These are phyloP conservation scores for Macrolepiota albuminosa DNA, from an alignment of 768 basidiomycete genomes.

Conservation along the genomic window DNA sequence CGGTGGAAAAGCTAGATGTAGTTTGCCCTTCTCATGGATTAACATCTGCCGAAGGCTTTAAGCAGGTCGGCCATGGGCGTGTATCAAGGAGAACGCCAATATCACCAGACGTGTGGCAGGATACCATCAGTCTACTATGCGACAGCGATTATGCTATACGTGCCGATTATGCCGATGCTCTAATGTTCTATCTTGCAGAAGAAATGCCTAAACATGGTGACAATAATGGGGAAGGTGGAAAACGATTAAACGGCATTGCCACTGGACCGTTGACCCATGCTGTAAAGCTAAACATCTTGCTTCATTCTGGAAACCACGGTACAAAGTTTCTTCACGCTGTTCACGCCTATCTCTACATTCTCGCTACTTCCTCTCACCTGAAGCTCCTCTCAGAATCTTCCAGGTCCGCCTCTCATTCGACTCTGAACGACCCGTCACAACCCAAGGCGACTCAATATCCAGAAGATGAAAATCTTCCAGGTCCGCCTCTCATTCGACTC, in stretches of 20 bases:
- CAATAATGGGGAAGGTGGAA: slow-evolving; percentile 40
- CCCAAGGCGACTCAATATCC: slow-evolving; percentile 28
- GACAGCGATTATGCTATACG: slow-evolving; percentile 76
- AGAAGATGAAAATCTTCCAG: slow-evolving; percentile 29
- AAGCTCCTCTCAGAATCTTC: slow-evolving; percentile 40
- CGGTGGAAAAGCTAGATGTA: slow-evolving; percentile 28
- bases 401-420: slow-evolving; percentile 34
- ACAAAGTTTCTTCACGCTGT: slow-evolving; percentile 75
- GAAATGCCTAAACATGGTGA: slow-evolving; percentile 71
- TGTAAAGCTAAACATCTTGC: slow-evolving; percentile 38
- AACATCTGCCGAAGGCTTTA: slow-evolving; percentile 23
- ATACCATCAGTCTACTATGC: slow-evolving; percentile 80
- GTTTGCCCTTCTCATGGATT: slow-evolving; percentile 4
- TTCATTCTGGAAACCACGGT: slow-evolving; percentile 55
- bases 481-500: slow-evolving; percentile 33
- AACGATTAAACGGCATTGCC: slow-evolving; percentile 39
- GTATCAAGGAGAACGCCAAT: slow-evolving; percentile 61
- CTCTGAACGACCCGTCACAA: slow-evolving; percentile 21
- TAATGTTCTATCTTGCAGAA: slow-evolving; percentile 71
- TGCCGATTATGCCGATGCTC: slow-evolving; percentile 65
- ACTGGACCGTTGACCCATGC: slow-evolving; percentile 47
- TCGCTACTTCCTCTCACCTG: slow-evolving; percentile 68
- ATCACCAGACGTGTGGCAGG: slow-evolving; percentile 85
- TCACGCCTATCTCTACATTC: slow-evolving; percentile 75
- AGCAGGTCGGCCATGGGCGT: slow-evolving; percentile 27